Conservation (phyloP, 139 green algal genomes). For the Microglena sp. region DNA sequence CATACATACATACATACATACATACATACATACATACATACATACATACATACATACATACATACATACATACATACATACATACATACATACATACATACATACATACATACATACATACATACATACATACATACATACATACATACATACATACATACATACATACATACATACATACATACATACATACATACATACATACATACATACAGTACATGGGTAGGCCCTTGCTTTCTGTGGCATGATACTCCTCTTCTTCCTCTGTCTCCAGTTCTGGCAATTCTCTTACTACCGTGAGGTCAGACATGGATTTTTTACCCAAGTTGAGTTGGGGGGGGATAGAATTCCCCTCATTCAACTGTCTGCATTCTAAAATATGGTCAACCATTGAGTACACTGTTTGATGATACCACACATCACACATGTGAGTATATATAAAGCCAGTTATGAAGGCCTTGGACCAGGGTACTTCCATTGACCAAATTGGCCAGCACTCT, state of each 20-base stretch:
- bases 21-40: constrained; percentile 1
- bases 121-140: constrained; percentile 11
- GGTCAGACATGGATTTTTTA: neutral
- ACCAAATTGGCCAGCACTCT: too few species aligned
- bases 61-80: constrained; percentile 6
- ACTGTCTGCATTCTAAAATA: too few species aligned
- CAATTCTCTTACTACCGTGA: neutral
- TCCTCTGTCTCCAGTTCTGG: neutral
- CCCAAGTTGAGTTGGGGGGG: too few species aligned
- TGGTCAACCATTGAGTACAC: too few species aligned
- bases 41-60: constrained; percentile 7
- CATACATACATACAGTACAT: too few species aligned
- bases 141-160: constrained; percentile 10
- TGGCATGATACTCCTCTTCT: neutral
- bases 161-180: too few species aligned
- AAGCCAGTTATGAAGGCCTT: too few species aligned
- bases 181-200: too few species aligned
- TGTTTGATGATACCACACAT: too few species aligned
- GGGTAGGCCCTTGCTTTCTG: neutral
- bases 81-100: constrained; percentile 1
- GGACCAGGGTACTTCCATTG: too few species aligned
- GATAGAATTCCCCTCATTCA: too few species aligned
- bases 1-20: constrained; percentile 1
- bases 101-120: constrained; percentile 7
- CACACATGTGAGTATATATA: too few species aligned